phyloP scores from a whole-genome alignment of 106 monocot genomes.

The Dioscorea alata region DNA sequence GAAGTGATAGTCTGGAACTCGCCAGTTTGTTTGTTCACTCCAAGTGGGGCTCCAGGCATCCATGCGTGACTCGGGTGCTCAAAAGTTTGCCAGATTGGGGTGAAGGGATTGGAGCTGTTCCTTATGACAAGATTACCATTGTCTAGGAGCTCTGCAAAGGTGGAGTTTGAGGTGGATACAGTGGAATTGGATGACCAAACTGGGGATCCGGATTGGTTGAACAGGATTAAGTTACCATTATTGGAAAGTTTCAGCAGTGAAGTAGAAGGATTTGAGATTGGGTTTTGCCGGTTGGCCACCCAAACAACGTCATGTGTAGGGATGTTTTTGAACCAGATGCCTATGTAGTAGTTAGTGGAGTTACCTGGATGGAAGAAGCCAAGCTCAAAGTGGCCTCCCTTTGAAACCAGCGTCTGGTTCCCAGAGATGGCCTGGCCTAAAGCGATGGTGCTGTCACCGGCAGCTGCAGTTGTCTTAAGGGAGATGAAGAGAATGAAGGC shows the following conservation, averaged over 20 bases:
- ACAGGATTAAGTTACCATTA: constrained; percentile 5
- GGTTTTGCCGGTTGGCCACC: not conserved
- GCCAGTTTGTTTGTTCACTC: not conserved
- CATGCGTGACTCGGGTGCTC: not conserved
- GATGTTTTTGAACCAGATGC: constrained; percentile 1
- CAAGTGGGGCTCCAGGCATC: constrained; percentile 6
- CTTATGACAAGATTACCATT: constrained; percentile 10
- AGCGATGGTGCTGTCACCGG: not conserved
- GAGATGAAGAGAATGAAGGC: not conserved
- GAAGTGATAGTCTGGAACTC: not conserved
- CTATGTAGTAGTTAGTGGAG: not conserved
- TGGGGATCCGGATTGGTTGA: not conserved
- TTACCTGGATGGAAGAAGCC: not conserved
- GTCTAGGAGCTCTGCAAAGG: constrained; percentile 1
- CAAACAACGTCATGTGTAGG: not conserved
- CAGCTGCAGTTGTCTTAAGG: not conserved
- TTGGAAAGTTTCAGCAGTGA: not conserved
- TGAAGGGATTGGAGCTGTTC: not conserved
- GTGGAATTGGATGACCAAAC: constrained; percentile 9
- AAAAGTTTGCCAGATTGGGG: not conserved
- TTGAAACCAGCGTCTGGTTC: not conserved
- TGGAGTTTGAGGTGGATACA: not conserved
- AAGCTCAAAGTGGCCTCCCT: not conserved
- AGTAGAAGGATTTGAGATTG: not conserved
- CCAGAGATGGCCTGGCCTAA: not conserved